Evolutionary conservation across 306 rosid genomes (phyloP), one percentile per base, ranked within the genome.

Genomic region (Prosopis cineraria): DNA sequence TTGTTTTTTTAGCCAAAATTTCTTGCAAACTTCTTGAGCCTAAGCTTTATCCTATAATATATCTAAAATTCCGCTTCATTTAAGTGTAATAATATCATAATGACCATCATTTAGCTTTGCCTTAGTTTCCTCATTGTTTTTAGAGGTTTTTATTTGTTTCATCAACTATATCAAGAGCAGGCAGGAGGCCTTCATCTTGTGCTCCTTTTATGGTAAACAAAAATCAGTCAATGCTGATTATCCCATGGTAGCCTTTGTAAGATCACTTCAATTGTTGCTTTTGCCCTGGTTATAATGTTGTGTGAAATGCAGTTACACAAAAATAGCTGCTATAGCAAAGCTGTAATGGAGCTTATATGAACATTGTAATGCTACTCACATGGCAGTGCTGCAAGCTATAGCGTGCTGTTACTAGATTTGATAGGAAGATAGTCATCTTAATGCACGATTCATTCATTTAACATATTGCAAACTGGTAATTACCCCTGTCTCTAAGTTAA

Each of bases 341-440:
- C 63, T 56, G 14, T 56, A 11, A 24, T 24, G 33, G 17, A 24
- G 63, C 63, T 56, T 56, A 27, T 12, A 12, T 11, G 34, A 56
- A 56, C 31, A 25, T 56, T 25, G 34, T 24, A 56, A 56, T 25
- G 16, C 31, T 24, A 25, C 63, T 10, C 16, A 0, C 3, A 25
- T 24, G 33, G 12, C 63, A 56, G 17, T 12, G 33, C 64, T 56
- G 3, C 34, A 27, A 25, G 64, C 34, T 56, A 55, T 24, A 24
- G 64, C 19, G 13, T 12, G 19, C 34, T 25, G 25, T 56, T 56
- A 25, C 29, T 10, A 24, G 9, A 12, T 24, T 25, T 56, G 70
- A 25, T 71, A 48, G 60, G 58, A 72, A 29, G 68, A 63, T 64
- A 53, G 44, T 56, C 59, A 52, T 64, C n/a, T 36, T 37, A 66